Evolutionary conservation across 805 yeast genomes (phyloP), one percentile per base, ranked within the genome.

Genomic region (Kodamaea neixiangensis): DNA sequence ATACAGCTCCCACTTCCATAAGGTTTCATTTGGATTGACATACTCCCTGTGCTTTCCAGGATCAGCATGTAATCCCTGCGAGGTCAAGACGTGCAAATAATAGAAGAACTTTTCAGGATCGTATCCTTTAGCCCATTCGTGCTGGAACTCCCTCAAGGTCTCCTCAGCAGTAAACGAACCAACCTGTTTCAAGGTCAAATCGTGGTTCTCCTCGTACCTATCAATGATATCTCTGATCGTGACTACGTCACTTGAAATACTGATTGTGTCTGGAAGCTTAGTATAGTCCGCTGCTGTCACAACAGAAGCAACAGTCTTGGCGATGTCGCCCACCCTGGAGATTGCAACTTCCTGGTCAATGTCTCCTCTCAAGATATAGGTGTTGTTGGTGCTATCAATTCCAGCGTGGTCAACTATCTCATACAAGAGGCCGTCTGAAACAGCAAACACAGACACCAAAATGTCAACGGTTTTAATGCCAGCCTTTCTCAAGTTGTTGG

Each of bases 401-500:
- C 80, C 80, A 46, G 70, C 63, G n/a, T 61, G 65, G 6, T 63
- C 71, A 10, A 72, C 60, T 13, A 58, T 45, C 34, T 69, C 75
- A 51, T 70, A 70, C 42, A 71, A 53, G 58, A 66, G 71, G 2
- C 59, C 20, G 6, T 75, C 76, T 17, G 64, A 66, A 3, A 48
- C 57, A 1, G 67, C 70, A 56, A 81, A 79, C 29, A 68, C 60
- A 0, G 72, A 60, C 13, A 79, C 76, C 46, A 50, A 22, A 13
- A 81, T 56, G 54, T 76, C 80, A 47, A 79, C 73, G 0, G 75
- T 72, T 62, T 80, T 81, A 48, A 79, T 50, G 13, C 83, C 83
- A 9, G 64, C 59, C 1, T 58, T 64, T 56, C 83, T 71, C 17
- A 78, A 72, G 13, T 60, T 65, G 2, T 59, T 58, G 4, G 75